phyloP scores from a whole-genome alignment of 331 rosid species.

The Acacia concinna region DNA sequence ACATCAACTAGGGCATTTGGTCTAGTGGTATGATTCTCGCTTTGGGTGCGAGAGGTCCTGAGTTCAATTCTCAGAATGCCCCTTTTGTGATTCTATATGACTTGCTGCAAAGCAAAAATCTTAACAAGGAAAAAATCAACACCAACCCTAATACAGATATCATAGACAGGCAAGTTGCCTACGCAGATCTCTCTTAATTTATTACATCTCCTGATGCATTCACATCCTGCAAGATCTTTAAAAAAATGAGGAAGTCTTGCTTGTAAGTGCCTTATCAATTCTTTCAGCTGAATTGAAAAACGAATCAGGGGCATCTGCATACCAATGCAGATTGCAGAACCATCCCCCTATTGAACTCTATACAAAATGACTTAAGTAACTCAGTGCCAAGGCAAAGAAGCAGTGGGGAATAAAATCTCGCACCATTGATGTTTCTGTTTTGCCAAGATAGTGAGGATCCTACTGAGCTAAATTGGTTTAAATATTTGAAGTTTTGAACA shows the following conservation, averaged over 20 bases:
- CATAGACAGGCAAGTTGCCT: background rate
- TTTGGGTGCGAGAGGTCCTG: conserved; percentile 74
- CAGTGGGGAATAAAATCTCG: background rate
- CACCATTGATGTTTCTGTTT: background rate
- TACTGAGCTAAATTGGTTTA: background rate
- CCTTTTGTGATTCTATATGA: conserved; percentile 15
- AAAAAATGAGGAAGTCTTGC: background rate
- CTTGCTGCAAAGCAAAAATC: background rate
- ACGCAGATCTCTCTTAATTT: background rate
- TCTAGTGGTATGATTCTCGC: conserved; percentile 74
- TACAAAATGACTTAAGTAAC: background rate
- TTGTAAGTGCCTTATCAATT: background rate
- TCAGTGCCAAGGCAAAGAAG: background rate
- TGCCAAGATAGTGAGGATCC: background rate
- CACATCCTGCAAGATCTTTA: background rate
- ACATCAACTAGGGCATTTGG: conserved; percentile 48
- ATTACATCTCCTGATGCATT: background rate
- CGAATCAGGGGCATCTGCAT: conserved; percentile 10
- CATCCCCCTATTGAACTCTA: background rate
- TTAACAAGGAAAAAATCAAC: background rate
- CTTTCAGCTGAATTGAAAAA: background rate
- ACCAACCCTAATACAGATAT: background rate
- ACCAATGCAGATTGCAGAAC: background rate
- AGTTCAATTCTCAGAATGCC: conserved; percentile 64
- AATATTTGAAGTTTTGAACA: background rate